Evolutionary conservation across 202 grass and related monocot species (phyloP).

Genomic region (Schoenoplectus tabernaemontani): DNA sequence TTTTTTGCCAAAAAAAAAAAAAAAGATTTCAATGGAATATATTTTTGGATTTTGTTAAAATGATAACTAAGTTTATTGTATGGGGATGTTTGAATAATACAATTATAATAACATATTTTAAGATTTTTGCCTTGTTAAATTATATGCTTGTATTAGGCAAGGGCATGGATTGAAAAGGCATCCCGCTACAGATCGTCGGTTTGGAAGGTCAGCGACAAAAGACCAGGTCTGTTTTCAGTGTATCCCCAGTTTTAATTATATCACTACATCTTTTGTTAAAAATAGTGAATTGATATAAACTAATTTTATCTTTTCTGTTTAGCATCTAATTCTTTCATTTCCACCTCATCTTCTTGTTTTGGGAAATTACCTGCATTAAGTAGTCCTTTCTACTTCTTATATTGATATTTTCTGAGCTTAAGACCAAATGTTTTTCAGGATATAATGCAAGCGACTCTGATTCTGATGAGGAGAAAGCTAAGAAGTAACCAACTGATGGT

Average conservation of each 20-base stretch:
- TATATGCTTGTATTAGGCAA: constrained; percentile 38
- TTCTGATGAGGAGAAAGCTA: constrained; percentile 27
- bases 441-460: constrained; percentile 46
- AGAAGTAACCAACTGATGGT: constrained; percentile 11
- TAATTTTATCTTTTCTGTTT: not conserved
- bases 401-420: not conserved
- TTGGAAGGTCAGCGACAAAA: constrained; percentile 88
- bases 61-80: not conserved
- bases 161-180: constrained; percentile 85
- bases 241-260: not conserved
- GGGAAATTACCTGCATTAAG: not conserved
- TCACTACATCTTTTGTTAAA: not conserved
- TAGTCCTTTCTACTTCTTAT: not conserved
- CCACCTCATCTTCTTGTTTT: not conserved
- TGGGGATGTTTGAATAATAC: not conserved
- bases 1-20: no score
- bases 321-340: not conserved
- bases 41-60: not conserved
- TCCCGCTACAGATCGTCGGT: constrained; percentile 79
- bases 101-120: not conserved
- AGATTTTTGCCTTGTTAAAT: not conserved
- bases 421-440: constrained; percentile 10
- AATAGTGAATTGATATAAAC: not conserved
- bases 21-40: not conserved
- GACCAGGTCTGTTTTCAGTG: constrained; percentile 50